These are phyloP conservation scores for Umbelopsis vinacea DNA, from an alignment of 192 early-diverging fungal species.

Conservation along the genomic window DNA sequence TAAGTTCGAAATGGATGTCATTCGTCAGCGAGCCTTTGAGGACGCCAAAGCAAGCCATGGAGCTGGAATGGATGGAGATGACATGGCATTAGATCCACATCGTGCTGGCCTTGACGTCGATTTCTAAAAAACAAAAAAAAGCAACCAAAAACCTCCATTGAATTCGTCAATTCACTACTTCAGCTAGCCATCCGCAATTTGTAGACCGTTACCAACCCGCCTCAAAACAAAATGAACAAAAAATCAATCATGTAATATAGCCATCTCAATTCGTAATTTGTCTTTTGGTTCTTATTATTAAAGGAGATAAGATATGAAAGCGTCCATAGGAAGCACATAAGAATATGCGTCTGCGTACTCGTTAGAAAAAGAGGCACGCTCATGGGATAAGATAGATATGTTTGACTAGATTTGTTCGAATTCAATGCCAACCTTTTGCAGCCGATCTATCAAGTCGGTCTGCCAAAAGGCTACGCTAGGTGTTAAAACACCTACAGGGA, in stretches of 20 bases:
- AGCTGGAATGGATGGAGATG: conserved; percentile 36
- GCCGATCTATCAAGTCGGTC: conserved; percentile 49
- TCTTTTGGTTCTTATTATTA: conserved; percentile 9
- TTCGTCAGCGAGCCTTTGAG: conserved; percentile 42
- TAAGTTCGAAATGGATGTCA: conserved; percentile 74
- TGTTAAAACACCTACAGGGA: conserved; percentile 56
- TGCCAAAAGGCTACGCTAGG: conserved; percentile 58
- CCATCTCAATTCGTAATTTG: not conserved
- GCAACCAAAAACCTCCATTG: not conserved
- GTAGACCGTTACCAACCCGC: too few relatives aligned
- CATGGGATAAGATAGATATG: not conserved
- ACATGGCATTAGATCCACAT: conserved; percentile 40
- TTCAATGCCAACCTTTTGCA: conserved; percentile 53
- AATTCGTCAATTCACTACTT: not conserved
- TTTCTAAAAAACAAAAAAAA: too few relatives aligned
- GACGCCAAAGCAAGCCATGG: conserved; percentile 33
- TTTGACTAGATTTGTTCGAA: conserved; percentile 37
- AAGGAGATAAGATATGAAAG: not conserved
- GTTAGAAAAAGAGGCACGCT: not conserved
- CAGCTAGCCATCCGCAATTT: too few relatives aligned
- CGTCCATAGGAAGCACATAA: not conserved
- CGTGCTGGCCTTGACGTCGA: conserved; percentile 63
- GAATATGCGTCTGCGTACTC: not conserved
- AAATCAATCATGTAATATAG: conserved; percentile 8
- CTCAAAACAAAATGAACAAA: too few relatives aligned